Conservation (phyloP, 139 green algal species). For the Tetraselmis striata region DNA sequence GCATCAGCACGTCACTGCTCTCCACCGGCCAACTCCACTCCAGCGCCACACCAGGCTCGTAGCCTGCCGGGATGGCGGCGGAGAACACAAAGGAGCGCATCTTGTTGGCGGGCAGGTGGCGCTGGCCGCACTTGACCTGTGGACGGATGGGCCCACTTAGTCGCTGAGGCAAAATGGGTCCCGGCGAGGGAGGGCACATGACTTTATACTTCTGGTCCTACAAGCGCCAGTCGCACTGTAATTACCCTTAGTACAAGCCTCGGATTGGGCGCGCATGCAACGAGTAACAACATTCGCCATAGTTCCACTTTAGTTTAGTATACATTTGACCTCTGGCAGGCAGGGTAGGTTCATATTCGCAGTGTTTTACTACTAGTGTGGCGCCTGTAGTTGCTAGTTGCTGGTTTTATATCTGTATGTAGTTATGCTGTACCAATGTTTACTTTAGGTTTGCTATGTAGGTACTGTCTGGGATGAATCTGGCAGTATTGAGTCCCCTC, state of each 20-base stretch:
- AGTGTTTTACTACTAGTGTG: slow-evolving; percentile 34
- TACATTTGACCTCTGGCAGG: slow-evolving; percentile 34
- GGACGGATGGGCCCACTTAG: background rate
- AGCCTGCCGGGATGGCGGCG: slow-evolving; percentile 22
- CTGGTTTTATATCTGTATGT: too few species aligned
- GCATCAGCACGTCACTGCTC: slow-evolving; percentile 31
- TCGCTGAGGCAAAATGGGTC: too few species aligned
- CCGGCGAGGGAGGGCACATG: background rate
- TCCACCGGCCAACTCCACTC: slow-evolving; percentile 36
- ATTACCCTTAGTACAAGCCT: background rate
- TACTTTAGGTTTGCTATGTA: too few species aligned
- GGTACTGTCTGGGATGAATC: background rate
- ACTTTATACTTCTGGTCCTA: background rate
- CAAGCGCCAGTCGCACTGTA: background rate
- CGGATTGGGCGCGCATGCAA: background rate
- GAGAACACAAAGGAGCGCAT: slow-evolving; percentile 49
- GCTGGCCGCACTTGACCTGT: slow-evolving; percentile 51
- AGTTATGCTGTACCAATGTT: too few species aligned
- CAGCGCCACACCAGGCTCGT: background rate
- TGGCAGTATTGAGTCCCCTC: too few species aligned
- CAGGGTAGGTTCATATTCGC: slow-evolving; percentile 28
- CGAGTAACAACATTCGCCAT: background rate
- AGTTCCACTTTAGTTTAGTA: slow-evolving; percentile 27
- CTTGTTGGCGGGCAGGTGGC: slow-evolving; percentile 66
- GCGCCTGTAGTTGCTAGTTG: too few species aligned